A percentile compares a stretch with the other conserved stretches of the same genome.
Evolutionary conservation across 1,284 basidiomycete species (phyloP).

Genomic region (Sporisorium sorghi): DNA sequence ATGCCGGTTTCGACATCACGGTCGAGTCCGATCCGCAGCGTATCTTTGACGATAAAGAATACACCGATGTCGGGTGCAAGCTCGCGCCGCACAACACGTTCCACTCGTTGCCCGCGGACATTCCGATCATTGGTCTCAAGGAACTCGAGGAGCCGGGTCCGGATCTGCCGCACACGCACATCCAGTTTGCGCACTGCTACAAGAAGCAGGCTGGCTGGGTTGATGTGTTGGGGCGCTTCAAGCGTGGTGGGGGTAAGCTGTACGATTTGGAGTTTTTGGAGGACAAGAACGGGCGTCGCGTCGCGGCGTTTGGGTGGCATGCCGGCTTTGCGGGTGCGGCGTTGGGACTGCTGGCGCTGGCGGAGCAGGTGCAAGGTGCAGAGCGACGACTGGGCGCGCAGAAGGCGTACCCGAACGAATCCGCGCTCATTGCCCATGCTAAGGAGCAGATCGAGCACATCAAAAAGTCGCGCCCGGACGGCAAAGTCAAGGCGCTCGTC

Average conservation of each 20-base stretch:
- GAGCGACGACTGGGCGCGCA: constrained; percentile 73
- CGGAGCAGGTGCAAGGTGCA: constrained; percentile 69
- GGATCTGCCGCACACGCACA: constrained; percentile 78
- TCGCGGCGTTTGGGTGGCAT: constrained; percentile 99
- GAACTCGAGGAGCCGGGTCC: constrained; percentile 78
- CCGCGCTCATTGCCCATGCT: constrained; percentile 63
- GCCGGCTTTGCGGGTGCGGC: constrained; percentile 98
- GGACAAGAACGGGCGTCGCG: constrained; percentile 84
- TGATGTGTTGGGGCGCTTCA: constrained; percentile 86
- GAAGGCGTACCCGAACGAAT: constrained; percentile 80
- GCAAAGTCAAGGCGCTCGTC: constrained; percentile 85
- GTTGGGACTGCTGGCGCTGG: constrained; percentile 86
- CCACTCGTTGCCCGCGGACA: constrained; percentile 80
- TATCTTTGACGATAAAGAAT: constrained; percentile 95
- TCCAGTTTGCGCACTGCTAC: constrained; percentile 99
- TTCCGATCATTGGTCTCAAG: constrained; percentile 95
- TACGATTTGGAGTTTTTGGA: constrained; percentile 98
- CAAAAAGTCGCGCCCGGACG: constrained; percentile 73
- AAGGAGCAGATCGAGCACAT: constrained; percentile 75
- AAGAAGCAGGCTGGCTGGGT: constrained; percentile 96
- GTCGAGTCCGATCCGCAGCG: constrained; percentile 95
- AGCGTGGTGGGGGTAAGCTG: constrained; percentile 84
- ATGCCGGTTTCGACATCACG: constrained; percentile 88
- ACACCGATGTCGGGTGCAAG: constrained; percentile 79
- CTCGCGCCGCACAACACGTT: constrained; percentile 90